These are phyloP conservation scores for Protomyces inouyei DNA, from an alignment of 1,139 yeast genomes.

Conservation along the genomic window DNA sequence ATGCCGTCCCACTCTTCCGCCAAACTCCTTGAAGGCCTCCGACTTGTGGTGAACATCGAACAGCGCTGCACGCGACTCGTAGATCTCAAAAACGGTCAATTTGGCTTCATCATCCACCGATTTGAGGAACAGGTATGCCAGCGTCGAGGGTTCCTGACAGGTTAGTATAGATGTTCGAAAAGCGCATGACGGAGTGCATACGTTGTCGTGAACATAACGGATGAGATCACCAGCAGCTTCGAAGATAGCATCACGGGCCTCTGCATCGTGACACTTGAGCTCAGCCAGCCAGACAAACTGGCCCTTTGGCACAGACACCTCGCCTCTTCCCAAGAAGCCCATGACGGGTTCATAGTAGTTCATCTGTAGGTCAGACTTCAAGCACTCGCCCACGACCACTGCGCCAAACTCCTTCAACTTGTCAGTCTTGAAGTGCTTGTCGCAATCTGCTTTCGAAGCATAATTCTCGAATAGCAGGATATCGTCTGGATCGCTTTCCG, in stretches of 20 bases:
- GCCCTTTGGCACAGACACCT: background rate
- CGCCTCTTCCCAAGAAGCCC: conserved; percentile 11
- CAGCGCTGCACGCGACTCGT: conserved; percentile 13
- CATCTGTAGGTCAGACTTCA: background rate
- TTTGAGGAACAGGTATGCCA: conserved; percentile 21
- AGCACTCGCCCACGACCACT: background rate
- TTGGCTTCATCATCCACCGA: conserved; percentile 16
- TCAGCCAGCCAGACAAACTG: conserved; percentile 20
- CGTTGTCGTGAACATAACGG: conserved; percentile 9
- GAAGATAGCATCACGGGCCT: conserved; percentile 5
- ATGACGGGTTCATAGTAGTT: conserved; percentile 4
- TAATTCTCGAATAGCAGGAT: conserved; percentile 10
- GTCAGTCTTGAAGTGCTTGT: conserved; percentile 5
- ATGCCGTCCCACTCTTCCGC: background rate
- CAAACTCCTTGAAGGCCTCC: conserved; percentile 8
- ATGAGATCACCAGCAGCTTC: conserved; percentile 8
- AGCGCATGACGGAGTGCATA: background rate
- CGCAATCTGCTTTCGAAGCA: conserved; percentile 10
- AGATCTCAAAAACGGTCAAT: conserved; percentile 20
- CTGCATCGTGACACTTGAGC: conserved; percentile 3
- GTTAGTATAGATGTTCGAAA: background rate
- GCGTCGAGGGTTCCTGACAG: conserved; percentile 4
- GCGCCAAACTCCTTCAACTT: conserved; percentile 9
- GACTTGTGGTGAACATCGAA: conserved; percentile 23
- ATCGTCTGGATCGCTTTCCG: conserved; percentile 3